Evolutionary conservation across 2,329 filamentous ascomycete species (phyloP).

Genomic region (Alternaria conjuncta): DNA sequence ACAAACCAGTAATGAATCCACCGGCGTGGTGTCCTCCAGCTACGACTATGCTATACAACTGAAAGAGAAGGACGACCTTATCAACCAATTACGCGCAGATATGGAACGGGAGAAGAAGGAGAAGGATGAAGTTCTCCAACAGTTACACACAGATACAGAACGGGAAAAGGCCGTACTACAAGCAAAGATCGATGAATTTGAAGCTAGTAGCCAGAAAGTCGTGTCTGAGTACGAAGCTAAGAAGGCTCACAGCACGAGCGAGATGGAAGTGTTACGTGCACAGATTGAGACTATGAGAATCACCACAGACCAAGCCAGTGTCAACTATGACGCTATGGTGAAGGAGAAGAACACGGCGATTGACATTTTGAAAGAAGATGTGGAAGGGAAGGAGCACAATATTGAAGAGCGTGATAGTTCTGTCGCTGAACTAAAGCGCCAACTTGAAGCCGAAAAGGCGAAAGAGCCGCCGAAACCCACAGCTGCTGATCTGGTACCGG

Average conservation of each 20-base stretch:
- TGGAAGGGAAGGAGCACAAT: conserved; percentile 34
- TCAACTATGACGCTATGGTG: conserved; percentile 24
- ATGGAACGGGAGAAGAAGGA: conserved; percentile 27
- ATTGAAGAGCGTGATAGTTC: conserved; percentile 5
- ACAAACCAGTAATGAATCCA: neutral
- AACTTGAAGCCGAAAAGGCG: conserved; percentile 31
- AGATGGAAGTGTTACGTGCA: conserved; percentile 24
- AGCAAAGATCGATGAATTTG: conserved; percentile 15
- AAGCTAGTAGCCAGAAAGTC: conserved; percentile 20
- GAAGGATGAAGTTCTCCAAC: conserved; percentile 37
- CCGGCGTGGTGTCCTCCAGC: neutral
- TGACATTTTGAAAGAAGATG: conserved; percentile 42
- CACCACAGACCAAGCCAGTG: conserved; percentile 29
- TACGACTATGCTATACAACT: conserved; percentile 28
- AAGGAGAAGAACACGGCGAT: conserved; percentile 40
- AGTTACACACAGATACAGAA: conserved; percentile 28
- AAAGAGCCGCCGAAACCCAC: conserved; percentile 31
- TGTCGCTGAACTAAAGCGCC: conserved; percentile 5
- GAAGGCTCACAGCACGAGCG: conserved; percentile 23
- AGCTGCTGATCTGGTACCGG: conserved; percentile 53
- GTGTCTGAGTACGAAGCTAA: conserved; percentile 23
- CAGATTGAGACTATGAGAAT: conserved; percentile 28
- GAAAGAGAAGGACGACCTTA: conserved; percentile 38
- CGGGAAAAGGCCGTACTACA: conserved; percentile 19
- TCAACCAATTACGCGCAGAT: conserved; percentile 30